Conservation (phyloP, 768 basidiomycete genomes). For the Boletus rubroflammeus region DNA sequence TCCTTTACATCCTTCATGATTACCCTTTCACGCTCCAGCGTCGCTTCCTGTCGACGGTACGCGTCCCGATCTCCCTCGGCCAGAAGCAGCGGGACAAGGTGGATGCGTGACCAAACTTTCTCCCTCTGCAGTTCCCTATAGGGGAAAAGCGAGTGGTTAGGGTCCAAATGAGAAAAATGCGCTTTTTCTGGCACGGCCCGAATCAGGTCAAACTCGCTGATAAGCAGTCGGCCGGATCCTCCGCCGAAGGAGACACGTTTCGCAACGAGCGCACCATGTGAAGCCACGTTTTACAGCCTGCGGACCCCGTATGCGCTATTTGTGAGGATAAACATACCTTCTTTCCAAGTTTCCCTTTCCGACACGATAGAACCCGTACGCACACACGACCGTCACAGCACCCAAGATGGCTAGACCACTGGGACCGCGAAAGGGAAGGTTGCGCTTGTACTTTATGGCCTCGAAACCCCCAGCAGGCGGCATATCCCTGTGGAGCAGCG, state of each 20-base stretch:
- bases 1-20: conserved; percentile 94
- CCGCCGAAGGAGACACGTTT: conserved; percentile 63
- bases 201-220: conserved; percentile 35
- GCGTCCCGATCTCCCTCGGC: conserved; percentile 93
- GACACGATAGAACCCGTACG: conserved; percentile 88
- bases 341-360: conserved; percentile 90
- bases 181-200: conserved; percentile 43
- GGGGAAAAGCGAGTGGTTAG: conserved; percentile 29
- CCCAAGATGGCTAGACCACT: conserved; percentile 82
- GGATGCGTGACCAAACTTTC: conserved; percentile 92
- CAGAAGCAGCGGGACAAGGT: conserved; percentile 86
- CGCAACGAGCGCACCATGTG: conserved; percentile 53
- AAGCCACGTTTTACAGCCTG: conserved; percentile 66
- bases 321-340: conserved; percentile 58
- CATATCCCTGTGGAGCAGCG: conserved; percentile 69
- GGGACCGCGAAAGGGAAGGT: conserved; percentile 86
- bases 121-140: conserved; percentile 90
- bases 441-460: conserved; percentile 90
- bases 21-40: conserved; percentile 71
- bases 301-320: conserved; percentile 41
- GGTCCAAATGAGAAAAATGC: conserved; percentile 40
- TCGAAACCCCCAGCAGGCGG: conserved; percentile 94
- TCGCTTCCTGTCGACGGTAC: conserved; percentile 78
- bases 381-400: conserved; percentile 81
- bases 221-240: conserved; percentile 44